phyloP scores from a whole-genome alignment of 345 rosid genomes.

The Acer negundo region DNA sequence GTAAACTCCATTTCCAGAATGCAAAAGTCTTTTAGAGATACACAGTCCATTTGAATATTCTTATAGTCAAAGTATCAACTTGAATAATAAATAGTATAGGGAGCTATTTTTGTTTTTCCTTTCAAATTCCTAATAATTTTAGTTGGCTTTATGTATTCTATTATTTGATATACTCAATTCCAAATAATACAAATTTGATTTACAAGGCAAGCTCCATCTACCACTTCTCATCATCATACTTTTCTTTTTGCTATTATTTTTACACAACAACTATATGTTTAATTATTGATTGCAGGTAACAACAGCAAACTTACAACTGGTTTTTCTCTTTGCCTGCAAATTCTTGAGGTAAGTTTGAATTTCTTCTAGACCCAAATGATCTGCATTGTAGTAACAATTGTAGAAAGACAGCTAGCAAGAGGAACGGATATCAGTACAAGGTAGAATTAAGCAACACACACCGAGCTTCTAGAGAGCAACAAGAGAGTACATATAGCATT shows the following conservation, averaged over 20 bases:
- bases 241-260: not conserved
- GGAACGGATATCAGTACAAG: not conserved
- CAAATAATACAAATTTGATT: not conserved
- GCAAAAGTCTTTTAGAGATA: not conserved
- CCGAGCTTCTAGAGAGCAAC: not conserved
- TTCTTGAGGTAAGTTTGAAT: constrained; percentile 15
- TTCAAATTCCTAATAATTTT: not conserved
- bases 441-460: not conserved
- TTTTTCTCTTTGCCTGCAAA: not conserved
- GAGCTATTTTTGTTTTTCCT: not conserved
- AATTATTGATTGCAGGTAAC: constrained; percentile 11
- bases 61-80: not conserved
- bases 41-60: not conserved
- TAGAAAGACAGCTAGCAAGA: not conserved
- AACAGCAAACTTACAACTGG: not conserved
- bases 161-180: constrained; percentile 2
- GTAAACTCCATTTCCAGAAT: not conserved
- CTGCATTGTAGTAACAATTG: not conserved
- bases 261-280: not conserved
- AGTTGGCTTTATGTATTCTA: constrained; percentile 12
- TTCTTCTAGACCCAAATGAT: not conserved
- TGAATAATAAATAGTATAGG: not conserved
- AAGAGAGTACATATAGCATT: not conserved
- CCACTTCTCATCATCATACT: not conserved
- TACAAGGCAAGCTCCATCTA: not conserved